Base-by-base conservation (phyloP, 176 grass and related monocot species). In the Leersia perrieri region DNA sequence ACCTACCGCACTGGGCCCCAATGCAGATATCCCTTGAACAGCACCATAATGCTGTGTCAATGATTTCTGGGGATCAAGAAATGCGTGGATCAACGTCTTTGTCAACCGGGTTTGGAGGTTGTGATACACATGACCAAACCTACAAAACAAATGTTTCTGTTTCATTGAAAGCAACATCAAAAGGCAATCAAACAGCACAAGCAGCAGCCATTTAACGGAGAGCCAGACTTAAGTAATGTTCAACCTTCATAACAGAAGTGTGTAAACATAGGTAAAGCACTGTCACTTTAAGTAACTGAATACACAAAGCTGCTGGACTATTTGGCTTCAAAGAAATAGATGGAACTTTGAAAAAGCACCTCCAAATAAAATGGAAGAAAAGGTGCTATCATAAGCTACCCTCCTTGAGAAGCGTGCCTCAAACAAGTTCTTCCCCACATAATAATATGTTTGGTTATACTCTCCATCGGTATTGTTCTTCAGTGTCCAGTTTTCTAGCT, bases 31-130 rank as follows among this genome's bases (percentile, higher is more conserved):
- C 29, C 96, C 92, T 80, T 88, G 90, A 76, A 98, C 85, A 67
- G 92, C 96, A 89, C 92, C 96, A 76, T 98, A 98, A 88, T 98
- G 92, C 75, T 95, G 92, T 60, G 96, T 91, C 84, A 98, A 76
- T 82, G 96, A 87, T 92, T 95, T 98, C 29, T 79, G 82, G 84
- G 86, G 88, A 84, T 98, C 92, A 33, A 91, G 88, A 93, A 98
- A 95, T 84, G 92, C 92, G 79, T 93, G 85, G 68, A 93, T 72
- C 45, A 98, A 86, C 12, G 84, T 95, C 73, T 80, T 91, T 57
- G 90, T 90, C 74, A 95, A 63, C 20, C 95, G 90, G 7, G 83
- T 93, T 55, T 95, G 96, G 57, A 95, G 84, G 70, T 93, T 93
- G 78, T 88, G 88, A 88, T 98, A 95, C 44, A 84, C 92, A 82